These are phyloP conservation scores for Cutaneotrichosporon sp. DNA, from an alignment of 1,284 basidiomycete genomes.

Conservation along the genomic window DNA sequence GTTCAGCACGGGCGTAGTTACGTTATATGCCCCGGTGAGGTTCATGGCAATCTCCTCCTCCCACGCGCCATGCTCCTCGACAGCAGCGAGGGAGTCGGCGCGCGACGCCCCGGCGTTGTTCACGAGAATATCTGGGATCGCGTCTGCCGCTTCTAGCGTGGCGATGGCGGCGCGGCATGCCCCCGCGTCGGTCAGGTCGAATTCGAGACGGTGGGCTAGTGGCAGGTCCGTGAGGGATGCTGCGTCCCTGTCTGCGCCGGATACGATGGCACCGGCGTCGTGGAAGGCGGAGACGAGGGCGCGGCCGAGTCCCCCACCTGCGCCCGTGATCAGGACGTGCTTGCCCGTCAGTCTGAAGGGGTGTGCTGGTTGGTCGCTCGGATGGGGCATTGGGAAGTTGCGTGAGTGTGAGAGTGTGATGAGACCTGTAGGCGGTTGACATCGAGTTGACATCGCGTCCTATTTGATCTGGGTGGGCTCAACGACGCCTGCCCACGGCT, in stretches of 20 bases:
- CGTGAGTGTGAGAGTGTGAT: background rate
- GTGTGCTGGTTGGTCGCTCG: too few species aligned
- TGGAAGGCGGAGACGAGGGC: conserved; percentile 2
- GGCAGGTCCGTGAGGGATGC: background rate
- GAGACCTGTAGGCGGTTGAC: too few species aligned
- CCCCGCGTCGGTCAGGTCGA: background rate
- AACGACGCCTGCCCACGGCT: too few species aligned
- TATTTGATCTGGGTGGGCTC: too few species aligned
- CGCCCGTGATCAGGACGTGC: conserved; percentile 1
- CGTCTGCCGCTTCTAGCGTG: background rate
- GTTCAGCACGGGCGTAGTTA: background rate
- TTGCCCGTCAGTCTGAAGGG: background rate
- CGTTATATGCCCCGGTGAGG: background rate
- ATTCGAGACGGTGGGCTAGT: background rate
- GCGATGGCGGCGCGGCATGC: background rate
- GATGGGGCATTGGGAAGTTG: too few species aligned
- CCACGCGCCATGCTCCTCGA: background rate
- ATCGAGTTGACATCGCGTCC: too few species aligned
- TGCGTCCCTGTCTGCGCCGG: background rate
- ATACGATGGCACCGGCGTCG: background rate
- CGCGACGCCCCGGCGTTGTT: conserved; percentile 4
- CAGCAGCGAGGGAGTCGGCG: background rate
- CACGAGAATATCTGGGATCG: background rate
- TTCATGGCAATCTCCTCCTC: background rate
- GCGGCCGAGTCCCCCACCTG: background rate